phyloP scores from a whole-genome alignment of 495 filamentous ascomycete species.

The Bathelium albidoporum region DNA sequence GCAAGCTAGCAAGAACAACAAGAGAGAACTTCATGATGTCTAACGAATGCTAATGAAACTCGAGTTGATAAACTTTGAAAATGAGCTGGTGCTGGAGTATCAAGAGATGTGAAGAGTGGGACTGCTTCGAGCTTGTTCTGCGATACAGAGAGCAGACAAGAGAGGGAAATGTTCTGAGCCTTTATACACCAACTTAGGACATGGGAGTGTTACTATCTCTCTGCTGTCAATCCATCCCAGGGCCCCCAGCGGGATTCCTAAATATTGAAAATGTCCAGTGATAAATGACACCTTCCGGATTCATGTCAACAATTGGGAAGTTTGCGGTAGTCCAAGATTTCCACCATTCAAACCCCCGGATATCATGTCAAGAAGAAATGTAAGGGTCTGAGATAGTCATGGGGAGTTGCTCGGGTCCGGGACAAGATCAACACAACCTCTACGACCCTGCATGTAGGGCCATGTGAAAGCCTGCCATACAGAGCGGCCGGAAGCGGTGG shows the following conservation, averaged over 20 bases:
- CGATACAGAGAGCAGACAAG: neutral
- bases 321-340: neutral
- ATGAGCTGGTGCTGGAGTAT: neutral
- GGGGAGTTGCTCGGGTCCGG: neutral
- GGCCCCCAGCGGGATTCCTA: neutral
- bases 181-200: neutral
- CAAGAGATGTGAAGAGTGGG: neutral
- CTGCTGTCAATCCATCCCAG: neutral
- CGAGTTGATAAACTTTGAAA: too few relatives aligned
- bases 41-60: neutral
- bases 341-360: neutral
- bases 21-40: neutral
- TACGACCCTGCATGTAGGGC: neutral
- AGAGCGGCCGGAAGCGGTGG: neutral
- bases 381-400: neutral
- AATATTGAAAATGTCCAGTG: neutral
- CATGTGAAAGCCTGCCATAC: neutral
- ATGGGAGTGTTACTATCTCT: neutral
- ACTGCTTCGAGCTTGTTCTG: neutral
- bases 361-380: neutral
- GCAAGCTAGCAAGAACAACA: neutral
- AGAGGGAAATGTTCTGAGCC: neutral
- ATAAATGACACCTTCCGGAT: neutral
- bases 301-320: neutral
- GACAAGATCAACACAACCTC: neutral